Base-by-base conservation (phyloP, 2,329 filamentous ascomycete genomes). In the Aureobasidium uvarum region DNA sequence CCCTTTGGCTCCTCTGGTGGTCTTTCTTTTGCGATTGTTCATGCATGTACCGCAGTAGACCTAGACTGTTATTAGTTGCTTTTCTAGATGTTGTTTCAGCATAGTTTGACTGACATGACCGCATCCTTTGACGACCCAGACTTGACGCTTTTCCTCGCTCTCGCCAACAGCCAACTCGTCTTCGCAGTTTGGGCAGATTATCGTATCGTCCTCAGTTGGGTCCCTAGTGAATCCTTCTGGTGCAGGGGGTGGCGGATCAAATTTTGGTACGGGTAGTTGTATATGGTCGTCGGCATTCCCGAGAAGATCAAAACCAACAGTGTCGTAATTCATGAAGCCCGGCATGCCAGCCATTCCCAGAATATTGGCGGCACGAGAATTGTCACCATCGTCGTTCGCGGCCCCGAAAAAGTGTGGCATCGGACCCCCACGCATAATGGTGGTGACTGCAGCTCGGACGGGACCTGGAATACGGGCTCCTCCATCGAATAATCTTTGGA, bases 121-220 rank as follows among this genome's bases (percentile, higher is more conserved):
- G 75, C 95, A 99, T 60, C 84, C 84, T 77, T 93, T 96, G 41
- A 95, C 83, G 0, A 95, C 89, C 92, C 93, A 98, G 68, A 98
- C 94, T 72, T 96, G 90, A 73, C 91, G 88, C 77, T 96, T 92
- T 39, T 80, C 74, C 33, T 84, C 81, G 25, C 83, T 81, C 0
- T 86, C 86, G 16, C 92, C 90, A 59, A 89, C 86, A 6, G 91
- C 89, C 18, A 99, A 80, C 77, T 98, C 94, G 66, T 90, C 84
- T 20, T 89, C 88, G 71, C 95, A 99, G 66, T 91, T 91, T 0
- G 94, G 91, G 74, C 95, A 99, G 1, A 96, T 83, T 2, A 94
- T 83, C 0, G 90, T 81, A 43, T 90, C 84, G 18, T 91, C 86
- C 41, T 91, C 88, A 45, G 81, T 84, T 0, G 91, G 90, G 56